These are phyloP conservation scores for Trapa bicornis DNA, from an alignment of 345 rosid genomes.

Conservation along the genomic window DNA sequence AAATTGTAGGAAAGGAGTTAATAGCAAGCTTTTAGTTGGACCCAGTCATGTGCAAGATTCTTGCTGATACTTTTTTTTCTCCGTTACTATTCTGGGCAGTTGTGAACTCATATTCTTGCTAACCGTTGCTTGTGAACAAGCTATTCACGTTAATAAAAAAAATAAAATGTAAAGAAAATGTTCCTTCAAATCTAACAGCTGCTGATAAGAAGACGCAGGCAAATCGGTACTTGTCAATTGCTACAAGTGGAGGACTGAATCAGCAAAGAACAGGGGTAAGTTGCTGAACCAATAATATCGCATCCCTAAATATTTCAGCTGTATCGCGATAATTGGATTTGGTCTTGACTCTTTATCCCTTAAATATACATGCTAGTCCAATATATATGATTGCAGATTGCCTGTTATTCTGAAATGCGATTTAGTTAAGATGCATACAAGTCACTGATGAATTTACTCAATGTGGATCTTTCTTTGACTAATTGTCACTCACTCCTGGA, in stretches of 20 bases:
- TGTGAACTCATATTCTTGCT: neutral
- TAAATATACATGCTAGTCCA: neutral
- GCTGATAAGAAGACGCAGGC: constrained; percentile 37
- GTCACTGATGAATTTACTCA: neutral
- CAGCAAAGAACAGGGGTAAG: constrained; percentile 93
- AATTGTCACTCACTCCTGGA: neutral
- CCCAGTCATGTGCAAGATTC: neutral
- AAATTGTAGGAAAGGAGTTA: neutral
- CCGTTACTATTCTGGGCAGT: neutral
- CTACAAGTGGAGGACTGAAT: constrained; percentile 90
- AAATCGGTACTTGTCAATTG: constrained; percentile 60
- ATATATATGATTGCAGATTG: neutral
- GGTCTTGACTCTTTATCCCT: neutral
- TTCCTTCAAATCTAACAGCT: constrained; percentile 26
- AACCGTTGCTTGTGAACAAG: neutral
- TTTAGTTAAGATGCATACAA: neutral
- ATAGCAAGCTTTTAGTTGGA: neutral
- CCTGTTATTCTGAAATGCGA: neutral
- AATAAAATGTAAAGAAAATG: no score
- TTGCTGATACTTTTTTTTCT: neutral
- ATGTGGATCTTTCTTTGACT: neutral
- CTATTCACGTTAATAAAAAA: no score
- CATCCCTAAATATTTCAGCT: neutral
- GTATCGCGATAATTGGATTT: neutral
- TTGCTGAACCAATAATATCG: neutral